Evolutionary conservation across 352 stramenopile genomes (phyloP).

Genomic region (Phytophthora fragariaefolia): DNA sequence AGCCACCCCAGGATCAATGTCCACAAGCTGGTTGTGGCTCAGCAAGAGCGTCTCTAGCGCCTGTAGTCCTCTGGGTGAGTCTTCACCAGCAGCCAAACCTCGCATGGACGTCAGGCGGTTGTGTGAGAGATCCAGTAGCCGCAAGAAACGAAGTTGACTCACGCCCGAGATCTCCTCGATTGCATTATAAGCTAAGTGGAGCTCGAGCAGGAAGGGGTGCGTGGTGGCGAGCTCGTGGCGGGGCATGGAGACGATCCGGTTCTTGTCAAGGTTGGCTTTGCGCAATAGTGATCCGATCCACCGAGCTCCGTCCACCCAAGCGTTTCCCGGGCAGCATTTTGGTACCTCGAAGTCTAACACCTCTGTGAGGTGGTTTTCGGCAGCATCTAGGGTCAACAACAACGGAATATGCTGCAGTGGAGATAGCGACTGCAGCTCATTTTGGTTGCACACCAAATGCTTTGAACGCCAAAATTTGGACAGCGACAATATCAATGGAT

Average conservation of each 20-base stretch:
- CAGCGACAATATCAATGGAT: neutral
- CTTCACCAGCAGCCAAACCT: slow-evolving; percentile 32
- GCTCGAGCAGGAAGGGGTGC: slow-evolving; percentile 73
- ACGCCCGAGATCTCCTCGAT: slow-evolving; percentile 63
- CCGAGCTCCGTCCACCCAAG: slow-evolving; percentile 60
- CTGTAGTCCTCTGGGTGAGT: slow-evolving; percentile 34
- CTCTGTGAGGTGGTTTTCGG: slow-evolving; percentile 64
- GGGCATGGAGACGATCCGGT: slow-evolving; percentile 61
- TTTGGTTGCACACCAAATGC: slow-evolving; percentile 64
- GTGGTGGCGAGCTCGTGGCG: slow-evolving; percentile 40
- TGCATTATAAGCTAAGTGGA: slow-evolving; percentile 63
- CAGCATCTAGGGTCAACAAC: slow-evolving; percentile 64
- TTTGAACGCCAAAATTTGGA: slow-evolving; percentile 26
- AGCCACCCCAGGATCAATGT: slow-evolving; percentile 50
- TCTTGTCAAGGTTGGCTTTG: slow-evolving; percentile 55
- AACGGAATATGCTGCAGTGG: slow-evolving; percentile 56
- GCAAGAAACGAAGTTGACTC: slow-evolving; percentile 61
- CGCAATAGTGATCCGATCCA: slow-evolving; percentile 76
- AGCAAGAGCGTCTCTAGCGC: slow-evolving; percentile 60
- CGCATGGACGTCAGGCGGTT: slow-evolving; percentile 58
- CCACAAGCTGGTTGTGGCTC: slow-evolving; percentile 60
- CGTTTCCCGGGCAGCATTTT: slow-evolving; percentile 54
- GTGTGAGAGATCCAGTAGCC: slow-evolving; percentile 72
- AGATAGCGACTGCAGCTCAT: slow-evolving; percentile 53
- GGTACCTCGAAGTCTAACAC: slow-evolving; percentile 73